Evolutionary conservation across 805 yeast genomes (phyloP), one percentile per base, ranked within the genome.

Genomic region (Metschnikowia dekortorum): DNA sequence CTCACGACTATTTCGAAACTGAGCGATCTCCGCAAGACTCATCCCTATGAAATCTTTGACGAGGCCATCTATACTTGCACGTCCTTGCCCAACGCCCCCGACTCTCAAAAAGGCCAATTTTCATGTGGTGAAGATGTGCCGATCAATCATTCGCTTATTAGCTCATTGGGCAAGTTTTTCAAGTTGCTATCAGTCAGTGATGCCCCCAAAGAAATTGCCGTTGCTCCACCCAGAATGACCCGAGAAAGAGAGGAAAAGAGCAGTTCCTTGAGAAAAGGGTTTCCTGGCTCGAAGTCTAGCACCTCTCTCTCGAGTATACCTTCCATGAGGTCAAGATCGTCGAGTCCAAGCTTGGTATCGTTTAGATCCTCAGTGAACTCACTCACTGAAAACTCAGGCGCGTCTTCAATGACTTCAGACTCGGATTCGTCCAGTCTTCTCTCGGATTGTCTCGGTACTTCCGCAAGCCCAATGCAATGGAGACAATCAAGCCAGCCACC

Each of bases 11-110:
- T 60, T 0, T 36, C 58, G 11, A 63, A 61, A 44, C 55, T 67
- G 8, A 65, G 73, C 47, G 75, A 71, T 50, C 62, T 73, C 37
- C 64, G 78, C 36, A 78, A 79, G 54, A 74, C 80, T 1, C 84
- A 81, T 61, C 78, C 87, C 0, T 84, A 74, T 62, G 89, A 84
- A 55, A 74, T 84, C 2, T 74, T 83, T 46, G 89, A 84, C 62
- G 89, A 84, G 57, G 83, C 86, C 1, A 74, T 81, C 32, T 83
- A 83, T 62, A 71, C 63, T 0, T 63, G 67, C 43, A 55, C 66
- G 8, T 51, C 65, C 13, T 49, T 62, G 39, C 61, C 67, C 13
- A 52, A 52, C 18, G 37, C 60, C 3, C 54, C 60, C 3, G 50
- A 49, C 8, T 11, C 35, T 11, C 33, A 28, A 18, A 28, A 34